A percentile compares a stretch with the other conserved stretches of the same genome.
These are phyloP conservation scores for Colletotrichum spaethianum DNA, from an alignment of 2,329 filamentous ascomycete genomes.

Conservation along the genomic window DNA sequence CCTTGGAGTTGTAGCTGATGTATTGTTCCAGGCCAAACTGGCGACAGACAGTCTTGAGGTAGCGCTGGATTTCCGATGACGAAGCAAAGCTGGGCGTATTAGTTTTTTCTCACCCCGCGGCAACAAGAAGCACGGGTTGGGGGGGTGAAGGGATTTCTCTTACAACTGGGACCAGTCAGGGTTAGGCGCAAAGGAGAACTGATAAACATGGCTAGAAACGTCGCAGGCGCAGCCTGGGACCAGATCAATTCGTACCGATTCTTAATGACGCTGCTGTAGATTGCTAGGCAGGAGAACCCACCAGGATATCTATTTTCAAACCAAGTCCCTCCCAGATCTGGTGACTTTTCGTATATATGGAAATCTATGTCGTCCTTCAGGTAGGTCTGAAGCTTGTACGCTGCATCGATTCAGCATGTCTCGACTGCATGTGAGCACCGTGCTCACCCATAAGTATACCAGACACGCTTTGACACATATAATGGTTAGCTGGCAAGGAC, in stretches of 20 bases:
- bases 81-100: slow-evolving; percentile 49
- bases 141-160: not conserved
- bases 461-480: not conserved
- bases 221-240: slow-evolving; percentile 55
- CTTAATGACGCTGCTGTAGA: not conserved
- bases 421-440: not conserved
- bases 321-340: slow-evolving; percentile 61
- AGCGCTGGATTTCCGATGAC: slow-evolving; percentile 54
- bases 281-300: not conserved
- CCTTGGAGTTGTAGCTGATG: slow-evolving; percentile 42
- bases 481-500: not conserved
- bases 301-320: slow-evolving; percentile 54
- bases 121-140: not conserved
- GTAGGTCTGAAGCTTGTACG: slow-evolving; percentile 43
- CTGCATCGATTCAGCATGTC: slow-evolving; percentile 13
- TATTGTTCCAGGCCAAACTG: slow-evolving; percentile 53
- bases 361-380: slow-evolving; percentile 43
- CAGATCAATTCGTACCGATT: not conserved
- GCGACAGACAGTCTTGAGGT: slow-evolving; percentile 55
- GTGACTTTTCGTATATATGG: slow-evolving; percentile 59
- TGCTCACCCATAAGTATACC: slow-evolving; percentile 4
- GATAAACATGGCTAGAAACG: slow-evolving; percentile 59
- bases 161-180: slow-evolving; percentile 55
- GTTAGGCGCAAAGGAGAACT: slow-evolving; percentile 59
- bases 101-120: not conserved